Percentiles rank a stretch among this genome's conserved stretches.
These are phyloP conservation scores for Priceomyces fermenticarens DNA, from an alignment of 805 yeast species.

Conservation along the genomic window DNA sequence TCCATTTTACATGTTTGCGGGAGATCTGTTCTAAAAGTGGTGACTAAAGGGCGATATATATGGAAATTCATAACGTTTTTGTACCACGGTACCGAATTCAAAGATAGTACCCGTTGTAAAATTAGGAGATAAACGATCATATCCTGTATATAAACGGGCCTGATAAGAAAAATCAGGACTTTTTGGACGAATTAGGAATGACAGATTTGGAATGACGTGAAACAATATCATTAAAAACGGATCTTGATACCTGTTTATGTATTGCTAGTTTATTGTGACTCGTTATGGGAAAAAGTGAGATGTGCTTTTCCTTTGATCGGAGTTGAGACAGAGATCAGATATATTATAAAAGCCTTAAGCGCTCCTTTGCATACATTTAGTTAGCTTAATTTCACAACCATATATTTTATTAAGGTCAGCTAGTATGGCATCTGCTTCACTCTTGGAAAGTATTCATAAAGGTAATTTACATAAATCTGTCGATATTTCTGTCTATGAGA, in stretches of 20 bases:
- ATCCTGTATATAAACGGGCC: neutral
- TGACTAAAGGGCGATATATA: too few relatives aligned
- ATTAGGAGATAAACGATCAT: too few relatives aligned
- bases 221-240: too few relatives aligned
- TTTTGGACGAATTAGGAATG: conserved; percentile 5
- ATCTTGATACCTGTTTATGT: too few relatives aligned
- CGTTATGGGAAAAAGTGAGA: too few relatives aligned
- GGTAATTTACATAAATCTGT: conserved; percentile 38
- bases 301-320: too few relatives aligned
- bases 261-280: too few relatives aligned
- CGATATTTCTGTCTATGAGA: conserved; percentile 27
- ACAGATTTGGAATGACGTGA: neutral
- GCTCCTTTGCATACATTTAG: neutral
- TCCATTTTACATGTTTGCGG: too few relatives aligned
- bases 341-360: neutral
- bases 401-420: neutral
- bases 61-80: too few relatives aligned
- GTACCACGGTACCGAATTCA: too few relatives aligned
- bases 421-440: conserved; percentile 26
- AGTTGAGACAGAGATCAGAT: neutral
- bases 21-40: too few relatives aligned
- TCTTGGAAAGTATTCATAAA: conserved; percentile 27
- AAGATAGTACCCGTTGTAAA: too few relatives aligned
- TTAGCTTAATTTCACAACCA: neutral
- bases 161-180: conserved; percentile 7